Evolutionary conservation across 139 green algal genomes (phyloP).

Genomic region (Ettlia oleoabundans): DNA sequence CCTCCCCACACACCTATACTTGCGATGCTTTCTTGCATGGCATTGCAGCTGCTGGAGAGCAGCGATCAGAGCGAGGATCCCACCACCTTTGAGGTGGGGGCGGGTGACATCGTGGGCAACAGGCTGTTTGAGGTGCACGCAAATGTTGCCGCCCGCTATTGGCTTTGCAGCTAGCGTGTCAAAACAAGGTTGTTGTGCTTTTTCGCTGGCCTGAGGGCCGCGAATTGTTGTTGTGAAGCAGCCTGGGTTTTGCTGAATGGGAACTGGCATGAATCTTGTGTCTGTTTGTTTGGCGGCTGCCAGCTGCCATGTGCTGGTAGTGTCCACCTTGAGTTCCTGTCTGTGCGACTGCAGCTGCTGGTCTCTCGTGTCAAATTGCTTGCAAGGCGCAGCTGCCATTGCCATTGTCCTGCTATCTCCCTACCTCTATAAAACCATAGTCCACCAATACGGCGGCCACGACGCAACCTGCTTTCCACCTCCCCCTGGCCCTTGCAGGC

Average conservation of each 20-base stretch:
- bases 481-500: constrained; percentile 53
- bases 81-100: constrained; percentile 85
- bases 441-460: too few species aligned
- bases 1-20: background rate
- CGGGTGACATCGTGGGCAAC: constrained; percentile 85
- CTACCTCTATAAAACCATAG: too few species aligned
- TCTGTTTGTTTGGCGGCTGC: background rate
- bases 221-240: too few species aligned
- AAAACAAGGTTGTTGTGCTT: too few species aligned
- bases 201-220: too few species aligned
- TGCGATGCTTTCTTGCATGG: background rate
- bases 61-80: constrained; percentile 58
- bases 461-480: too few species aligned
- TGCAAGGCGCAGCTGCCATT: background rate
- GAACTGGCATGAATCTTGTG: background rate
- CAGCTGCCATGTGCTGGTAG: background rate
- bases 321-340: too few species aligned
- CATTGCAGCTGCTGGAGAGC: constrained; percentile 53
- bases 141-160: background rate
- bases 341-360: too few species aligned
- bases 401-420: background rate
- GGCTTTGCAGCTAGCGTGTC: background rate
- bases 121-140: constrained; percentile 63
- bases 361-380: too few species aligned
- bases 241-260: background rate